Evolutionary conservation across 163 green algal species (phyloP).

Genomic region (Coccomyxa subellipsoidea): DNA sequence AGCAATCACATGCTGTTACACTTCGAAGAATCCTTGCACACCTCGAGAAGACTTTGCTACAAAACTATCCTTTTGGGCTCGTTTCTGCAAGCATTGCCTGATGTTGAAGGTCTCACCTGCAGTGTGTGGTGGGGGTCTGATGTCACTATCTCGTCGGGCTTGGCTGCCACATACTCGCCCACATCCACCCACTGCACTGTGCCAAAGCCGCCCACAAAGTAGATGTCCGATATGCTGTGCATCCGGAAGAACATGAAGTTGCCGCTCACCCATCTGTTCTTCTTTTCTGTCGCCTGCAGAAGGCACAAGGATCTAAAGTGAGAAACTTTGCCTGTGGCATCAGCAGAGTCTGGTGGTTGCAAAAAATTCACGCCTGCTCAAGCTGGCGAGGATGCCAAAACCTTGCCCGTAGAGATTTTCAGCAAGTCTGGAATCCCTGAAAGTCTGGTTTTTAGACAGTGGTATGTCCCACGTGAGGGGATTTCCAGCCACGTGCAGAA

Average conservation of each 20-base stretch:
- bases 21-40: not conserved
- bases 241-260: constrained; percentile 93
- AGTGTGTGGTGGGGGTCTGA: constrained; percentile 55
- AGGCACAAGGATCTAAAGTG: no score
- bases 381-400: no score
- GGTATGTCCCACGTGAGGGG: no score
- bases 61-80: no score
- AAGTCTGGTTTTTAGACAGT: no score
- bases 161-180: constrained; percentile 60
- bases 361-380: constrained; percentile 43
- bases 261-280: constrained; percentile 69
- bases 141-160: constrained; percentile 76
- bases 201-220: constrained; percentile 98
- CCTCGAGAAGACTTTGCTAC: no score
- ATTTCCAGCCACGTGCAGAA: no score
- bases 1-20: not conserved
- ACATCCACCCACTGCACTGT: constrained; percentile 89
- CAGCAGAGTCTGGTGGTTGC: no score
- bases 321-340: no score
- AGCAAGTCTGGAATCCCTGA: no score
- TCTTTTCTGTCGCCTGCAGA: constrained; percentile 54
- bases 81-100: no score
- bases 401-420: no score
- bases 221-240: constrained; percentile 95
- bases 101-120: constrained; percentile 36